Evolutionary conservation across 2,329 filamentous ascomycete genomes (phyloP).

Genomic region (Kalmusia sp.): DNA sequence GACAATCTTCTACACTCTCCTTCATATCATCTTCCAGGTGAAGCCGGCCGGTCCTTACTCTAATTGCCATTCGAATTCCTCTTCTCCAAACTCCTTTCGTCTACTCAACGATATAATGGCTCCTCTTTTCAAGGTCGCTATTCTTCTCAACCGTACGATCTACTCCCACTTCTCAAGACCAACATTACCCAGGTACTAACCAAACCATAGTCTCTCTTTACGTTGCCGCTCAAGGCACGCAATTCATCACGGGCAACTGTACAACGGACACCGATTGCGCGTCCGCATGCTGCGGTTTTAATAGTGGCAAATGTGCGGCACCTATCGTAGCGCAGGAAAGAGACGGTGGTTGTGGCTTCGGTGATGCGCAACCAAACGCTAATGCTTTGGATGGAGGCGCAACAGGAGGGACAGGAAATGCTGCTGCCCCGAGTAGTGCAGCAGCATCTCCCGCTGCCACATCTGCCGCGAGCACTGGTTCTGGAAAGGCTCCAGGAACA

Average conservation of each 20-base stretch:
- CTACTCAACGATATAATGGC: slow-evolving; percentile 26
- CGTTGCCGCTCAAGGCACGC: slow-evolving; percentile 38
- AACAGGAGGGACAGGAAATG: slow-evolving; percentile 7
- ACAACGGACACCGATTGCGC: slow-evolving; percentile 48
- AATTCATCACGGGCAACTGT: slow-evolving; percentile 51
- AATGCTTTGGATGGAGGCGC: slow-evolving; percentile 19
- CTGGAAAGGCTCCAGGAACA: slow-evolving; percentile 16
- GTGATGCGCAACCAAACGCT: slow-evolving; percentile 31
- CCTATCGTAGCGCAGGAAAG: slow-evolving; percentile 34
- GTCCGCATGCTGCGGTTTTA: slow-evolving; percentile 47
- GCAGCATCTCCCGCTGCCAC: background rate
- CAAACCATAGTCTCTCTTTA: slow-evolving; percentile 29
- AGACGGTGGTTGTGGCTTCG: slow-evolving; percentile 41
- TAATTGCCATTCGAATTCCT: slow-evolving; percentile 6
- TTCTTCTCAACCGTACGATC: slow-evolving; percentile 31
- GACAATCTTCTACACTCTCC: slow-evolving; percentile 4
- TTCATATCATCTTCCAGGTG: slow-evolving; percentile 23
- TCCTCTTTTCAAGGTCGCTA: slow-evolving; percentile 33
- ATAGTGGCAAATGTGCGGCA: slow-evolving; percentile 41
- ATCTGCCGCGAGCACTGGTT: slow-evolving; percentile 2
- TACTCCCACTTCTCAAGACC: background rate
- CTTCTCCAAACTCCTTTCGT: slow-evolving; percentile 2
- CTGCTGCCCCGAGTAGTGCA: background rate
- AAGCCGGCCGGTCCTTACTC: slow-evolving; percentile 24
- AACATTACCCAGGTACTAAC: slow-evolving; percentile 10